These are phyloP conservation scores for Trametopsis cervina DNA, from an alignment of 768 basidiomycete species.

Conservation along the genomic window DNA sequence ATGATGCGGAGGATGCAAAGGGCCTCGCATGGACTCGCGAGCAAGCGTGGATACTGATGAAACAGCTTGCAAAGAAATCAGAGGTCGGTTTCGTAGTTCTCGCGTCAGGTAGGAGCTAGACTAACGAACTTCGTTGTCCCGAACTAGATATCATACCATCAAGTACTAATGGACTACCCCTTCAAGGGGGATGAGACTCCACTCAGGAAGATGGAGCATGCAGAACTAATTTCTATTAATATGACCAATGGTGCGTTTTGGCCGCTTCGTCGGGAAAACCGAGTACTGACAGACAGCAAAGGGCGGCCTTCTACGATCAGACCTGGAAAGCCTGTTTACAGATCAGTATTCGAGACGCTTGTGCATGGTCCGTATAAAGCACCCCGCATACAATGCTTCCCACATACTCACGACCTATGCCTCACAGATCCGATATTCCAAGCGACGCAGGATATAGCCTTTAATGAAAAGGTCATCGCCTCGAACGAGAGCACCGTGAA, in stretches of 20 bases:
- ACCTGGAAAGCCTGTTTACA: constrained; percentile 88
- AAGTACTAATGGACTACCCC: constrained; percentile 73
- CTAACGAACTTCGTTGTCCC: too few relatives aligned
- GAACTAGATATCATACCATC: constrained; percentile 72
- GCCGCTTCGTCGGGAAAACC: too few relatives aligned
- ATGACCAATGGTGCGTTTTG: constrained; percentile 66
- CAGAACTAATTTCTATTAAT: constrained; percentile 77
- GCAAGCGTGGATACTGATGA: constrained; percentile 83
- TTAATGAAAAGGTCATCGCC: constrained; percentile 61
- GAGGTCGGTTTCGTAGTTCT: constrained; percentile 34
- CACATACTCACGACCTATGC: too few relatives aligned
- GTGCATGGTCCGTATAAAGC: constrained; percentile 66
- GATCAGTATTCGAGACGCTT: constrained; percentile 77
- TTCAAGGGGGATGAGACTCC: constrained; percentile 89
- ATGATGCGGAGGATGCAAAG: constrained; percentile 86
- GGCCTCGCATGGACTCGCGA: constrained; percentile 75
- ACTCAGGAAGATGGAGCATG: constrained; percentile 80
- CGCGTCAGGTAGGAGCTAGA: not conserved
- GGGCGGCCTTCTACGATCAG: constrained; percentile 80
- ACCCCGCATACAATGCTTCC: not conserved
- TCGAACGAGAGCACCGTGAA: constrained; percentile 57
- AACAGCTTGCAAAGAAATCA: constrained; percentile 58
- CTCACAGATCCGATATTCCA: constrained; percentile 64
- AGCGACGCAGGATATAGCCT: constrained; percentile 74
- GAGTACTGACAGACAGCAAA: too few relatives aligned